These are phyloP conservation scores for Vitis hybrid DNA, from an alignment of 177 flowering plant genomes.

Conservation along the genomic window DNA sequence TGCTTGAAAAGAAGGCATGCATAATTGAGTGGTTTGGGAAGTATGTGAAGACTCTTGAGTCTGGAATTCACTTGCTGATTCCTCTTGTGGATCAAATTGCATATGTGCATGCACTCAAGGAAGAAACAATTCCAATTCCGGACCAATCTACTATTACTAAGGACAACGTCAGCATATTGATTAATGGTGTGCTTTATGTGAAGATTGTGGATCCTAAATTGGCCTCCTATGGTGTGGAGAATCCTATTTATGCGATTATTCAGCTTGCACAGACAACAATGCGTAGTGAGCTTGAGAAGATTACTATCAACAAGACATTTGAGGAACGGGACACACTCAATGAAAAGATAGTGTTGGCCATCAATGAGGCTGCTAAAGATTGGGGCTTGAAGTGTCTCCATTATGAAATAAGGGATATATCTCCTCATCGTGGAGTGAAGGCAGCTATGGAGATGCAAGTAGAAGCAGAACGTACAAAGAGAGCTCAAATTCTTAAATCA, in stretches of 20 bases:
- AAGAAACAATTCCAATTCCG: slow-evolving; percentile 76
- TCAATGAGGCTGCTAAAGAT: slow-evolving; percentile 67
- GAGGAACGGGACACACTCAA: slow-evolving; percentile 86
- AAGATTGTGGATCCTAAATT: slow-evolving; percentile 81
- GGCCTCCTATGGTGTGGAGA: slow-evolving; percentile 94
- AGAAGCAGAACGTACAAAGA: slow-evolving; percentile 92
- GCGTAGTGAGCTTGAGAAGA: slow-evolving; percentile 93
- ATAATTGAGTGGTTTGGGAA: slow-evolving; percentile 88
- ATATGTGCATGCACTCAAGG: slow-evolving; percentile 86
- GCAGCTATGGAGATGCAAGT: slow-evolving; percentile 99
- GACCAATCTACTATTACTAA: slow-evolving; percentile 89
- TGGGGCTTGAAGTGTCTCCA: slow-evolving; percentile 78
- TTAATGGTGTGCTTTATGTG: slow-evolving; percentile 82
- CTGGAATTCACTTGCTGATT: slow-evolving; percentile 79
- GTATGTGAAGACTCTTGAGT: slow-evolving; percentile 67
- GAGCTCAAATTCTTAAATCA: slow-evolving; percentile 92
- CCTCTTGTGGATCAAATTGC: slow-evolving; percentile 84
- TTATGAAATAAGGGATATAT: slow-evolving; percentile 78
- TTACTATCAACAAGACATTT: slow-evolving; percentile 88
- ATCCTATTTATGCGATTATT: slow-evolving; percentile 75
- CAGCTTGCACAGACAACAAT: slow-evolving; percentile 95
- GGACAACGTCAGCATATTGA: slow-evolving; percentile 85
- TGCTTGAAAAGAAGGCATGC: slow-evolving; percentile 86
- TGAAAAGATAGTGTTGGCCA: slow-evolving; percentile 75
- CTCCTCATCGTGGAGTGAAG: slow-evolving; percentile 74